A percentile compares a stretch with the other conserved stretches of the same genome.
These are phyloP conservation scores for Gryganskiella cystojenkinii DNA, from an alignment of 192 early-diverging fungal species.

Conservation along the genomic window DNA sequence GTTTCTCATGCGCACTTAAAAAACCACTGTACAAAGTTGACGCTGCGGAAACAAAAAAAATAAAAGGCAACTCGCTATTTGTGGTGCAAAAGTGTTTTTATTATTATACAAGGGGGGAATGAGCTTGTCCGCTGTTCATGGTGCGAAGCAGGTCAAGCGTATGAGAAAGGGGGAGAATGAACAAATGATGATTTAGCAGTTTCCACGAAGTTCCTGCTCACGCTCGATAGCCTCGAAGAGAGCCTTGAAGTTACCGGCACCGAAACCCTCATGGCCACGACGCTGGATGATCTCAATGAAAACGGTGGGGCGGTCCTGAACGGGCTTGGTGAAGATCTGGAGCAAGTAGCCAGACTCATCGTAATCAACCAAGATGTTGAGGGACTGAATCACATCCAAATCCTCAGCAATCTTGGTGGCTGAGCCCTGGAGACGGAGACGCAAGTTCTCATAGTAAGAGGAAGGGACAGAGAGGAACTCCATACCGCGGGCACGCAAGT, in stretches of 20 bases:
- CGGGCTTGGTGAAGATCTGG: constrained; percentile 90
- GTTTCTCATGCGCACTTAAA: no score
- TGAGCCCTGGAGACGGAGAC: constrained; percentile 75
- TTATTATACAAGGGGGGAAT: not conserved
- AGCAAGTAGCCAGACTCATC: constrained; percentile 97
- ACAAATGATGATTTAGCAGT: constrained; percentile 56
- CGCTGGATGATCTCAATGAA: constrained; percentile 99
- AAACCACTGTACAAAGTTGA: no score
- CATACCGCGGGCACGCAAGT: constrained; percentile 86
- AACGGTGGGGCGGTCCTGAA: constrained; percentile 95
- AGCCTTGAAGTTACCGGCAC: constrained; percentile 98
- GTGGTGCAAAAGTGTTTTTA: no score
- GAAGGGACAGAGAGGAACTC: constrained; percentile 90
- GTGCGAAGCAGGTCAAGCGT: not conserved
- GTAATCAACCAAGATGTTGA: constrained; percentile 95
- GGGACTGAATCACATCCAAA: constrained; percentile 82
- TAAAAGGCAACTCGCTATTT: no score
- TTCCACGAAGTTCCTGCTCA: constrained; percentile 94
- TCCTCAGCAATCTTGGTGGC: constrained; percentile 82
- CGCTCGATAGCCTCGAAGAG: constrained; percentile 96
- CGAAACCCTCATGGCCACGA: constrained; percentile 92
- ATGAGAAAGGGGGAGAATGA: not conserved
- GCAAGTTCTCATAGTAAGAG: constrained; percentile 90
- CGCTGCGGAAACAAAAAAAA: no score
- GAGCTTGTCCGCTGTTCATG: not conserved